These are phyloP conservation scores for Brassica balearica DNA, from an alignment of 441 rosid species.

Conservation along the genomic window DNA sequence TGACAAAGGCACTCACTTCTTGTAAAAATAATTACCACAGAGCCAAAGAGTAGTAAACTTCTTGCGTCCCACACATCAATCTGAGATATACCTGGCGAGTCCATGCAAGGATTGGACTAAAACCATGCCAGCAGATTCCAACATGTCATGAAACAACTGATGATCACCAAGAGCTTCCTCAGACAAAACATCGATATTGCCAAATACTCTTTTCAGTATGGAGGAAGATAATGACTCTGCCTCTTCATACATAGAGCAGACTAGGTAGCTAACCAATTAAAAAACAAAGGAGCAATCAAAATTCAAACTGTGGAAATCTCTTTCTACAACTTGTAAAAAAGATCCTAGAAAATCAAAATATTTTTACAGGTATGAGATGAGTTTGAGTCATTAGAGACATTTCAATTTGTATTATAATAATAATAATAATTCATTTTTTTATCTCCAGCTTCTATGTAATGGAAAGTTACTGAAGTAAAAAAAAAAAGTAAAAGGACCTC, in stretches of 20 bases:
- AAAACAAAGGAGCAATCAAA: constrained; percentile 5
- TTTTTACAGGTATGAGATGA: background rate
- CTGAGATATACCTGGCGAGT: constrained; percentile 57
- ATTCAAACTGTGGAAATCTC: background rate
- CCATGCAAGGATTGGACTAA: constrained; percentile 80
- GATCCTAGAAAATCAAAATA: background rate
- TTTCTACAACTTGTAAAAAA: background rate
- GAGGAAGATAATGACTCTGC: constrained; percentile 72
- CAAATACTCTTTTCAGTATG: constrained; percentile 45
- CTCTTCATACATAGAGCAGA: constrained; percentile 77
- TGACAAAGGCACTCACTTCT: background rate
- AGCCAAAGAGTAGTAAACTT: constrained; percentile 4
- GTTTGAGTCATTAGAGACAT: background rate
- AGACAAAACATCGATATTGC: background rate
- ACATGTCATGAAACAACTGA: constrained; percentile 54
- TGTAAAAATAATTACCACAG: background rate
- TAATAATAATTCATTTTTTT: background rate
- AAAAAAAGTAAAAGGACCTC: background rate
- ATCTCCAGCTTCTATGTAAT: background rate
- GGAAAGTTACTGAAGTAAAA: constrained; percentile 3
- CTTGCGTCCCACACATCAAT: background rate
- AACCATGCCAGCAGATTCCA: constrained; percentile 83
- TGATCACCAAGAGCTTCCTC: constrained; percentile 40
- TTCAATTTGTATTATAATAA: too few species aligned
- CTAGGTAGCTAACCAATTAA: constrained; percentile 59